Conservation (phyloP, 306 rosid genomes). For the Cucurbita maxima region DNA sequence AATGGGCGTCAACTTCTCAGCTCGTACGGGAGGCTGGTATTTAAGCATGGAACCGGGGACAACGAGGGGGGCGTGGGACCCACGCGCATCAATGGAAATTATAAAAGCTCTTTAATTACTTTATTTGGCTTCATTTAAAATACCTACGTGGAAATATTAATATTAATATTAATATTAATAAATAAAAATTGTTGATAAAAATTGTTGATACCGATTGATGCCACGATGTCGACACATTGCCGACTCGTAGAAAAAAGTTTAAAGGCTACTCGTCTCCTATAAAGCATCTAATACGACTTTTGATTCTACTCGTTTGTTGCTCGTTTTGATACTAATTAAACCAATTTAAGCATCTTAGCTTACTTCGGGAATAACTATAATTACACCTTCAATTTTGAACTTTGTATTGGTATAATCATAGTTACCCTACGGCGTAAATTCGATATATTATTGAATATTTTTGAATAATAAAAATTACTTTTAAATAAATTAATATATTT, state of each 20-base stretch:
- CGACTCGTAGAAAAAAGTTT: neutral
- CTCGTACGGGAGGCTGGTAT: conserved; percentile 35
- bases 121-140: too few species aligned
- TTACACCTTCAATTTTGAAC: neutral
- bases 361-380: neutral
- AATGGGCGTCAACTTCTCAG: conserved; percentile 32
- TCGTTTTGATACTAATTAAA: neutral
- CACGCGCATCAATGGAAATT: conserved; percentile 20
- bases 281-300: neutral
- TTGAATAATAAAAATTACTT: too few species aligned
- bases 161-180: too few species aligned
- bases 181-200: too few species aligned
- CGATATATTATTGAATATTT: too few species aligned
- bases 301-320: neutral
- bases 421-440: neutral
- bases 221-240: neutral
- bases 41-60: conserved; percentile 16
- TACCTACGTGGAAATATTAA: too few species aligned
- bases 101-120: neutral
- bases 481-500: too few species aligned
- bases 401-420: neutral
- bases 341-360: neutral
- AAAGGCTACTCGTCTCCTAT: neutral
- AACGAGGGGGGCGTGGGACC: conserved; percentile 16
- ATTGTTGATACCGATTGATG: neutral